These are phyloP conservation scores for Rhizophagus sp. DNA, from an alignment of 192 early-diverging fungal species.

Conservation along the genomic window DNA sequence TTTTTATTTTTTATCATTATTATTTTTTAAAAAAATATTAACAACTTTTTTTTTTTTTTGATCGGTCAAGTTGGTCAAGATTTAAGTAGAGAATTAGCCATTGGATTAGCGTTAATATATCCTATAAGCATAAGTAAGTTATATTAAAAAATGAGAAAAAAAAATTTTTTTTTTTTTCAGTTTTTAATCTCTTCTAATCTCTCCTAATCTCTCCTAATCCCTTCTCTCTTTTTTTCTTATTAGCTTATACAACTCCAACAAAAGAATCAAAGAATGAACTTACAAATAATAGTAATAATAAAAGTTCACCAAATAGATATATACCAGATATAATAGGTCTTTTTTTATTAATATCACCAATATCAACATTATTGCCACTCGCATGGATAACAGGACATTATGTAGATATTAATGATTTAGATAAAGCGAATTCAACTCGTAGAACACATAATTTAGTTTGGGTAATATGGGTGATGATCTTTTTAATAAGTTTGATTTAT, in stretches of 20 bases:
- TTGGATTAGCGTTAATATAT: background rate
- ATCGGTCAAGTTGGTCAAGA: background rate
- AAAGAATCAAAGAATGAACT: background rate
- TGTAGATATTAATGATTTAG: background rate
- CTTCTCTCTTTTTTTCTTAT: too few relatives aligned
- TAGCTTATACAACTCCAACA: constrained; percentile 9
- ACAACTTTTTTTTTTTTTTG: background rate
- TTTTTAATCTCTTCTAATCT: too few relatives aligned
- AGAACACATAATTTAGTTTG: background rate
- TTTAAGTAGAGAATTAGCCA: background rate
- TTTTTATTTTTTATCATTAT: too few relatives aligned
- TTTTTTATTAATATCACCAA: background rate
- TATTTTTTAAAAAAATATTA: too few relatives aligned
- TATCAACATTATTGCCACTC: background rate
- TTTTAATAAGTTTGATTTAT: background rate
- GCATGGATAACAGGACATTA: background rate
- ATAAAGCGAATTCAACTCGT: background rate
- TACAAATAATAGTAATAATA: too few relatives aligned
- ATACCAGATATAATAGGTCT: background rate
- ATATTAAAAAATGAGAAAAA: too few relatives aligned
- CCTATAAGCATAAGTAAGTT: constrained; percentile 20
- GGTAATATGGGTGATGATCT: background rate
- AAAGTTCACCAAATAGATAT: background rate
- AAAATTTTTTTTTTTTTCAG: too few relatives aligned
- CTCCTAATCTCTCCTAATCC: too few relatives aligned